Conservation (phyloP, 2,329 filamentous ascomycete genomes). For the Fonsecaea pugnacius region DNA sequence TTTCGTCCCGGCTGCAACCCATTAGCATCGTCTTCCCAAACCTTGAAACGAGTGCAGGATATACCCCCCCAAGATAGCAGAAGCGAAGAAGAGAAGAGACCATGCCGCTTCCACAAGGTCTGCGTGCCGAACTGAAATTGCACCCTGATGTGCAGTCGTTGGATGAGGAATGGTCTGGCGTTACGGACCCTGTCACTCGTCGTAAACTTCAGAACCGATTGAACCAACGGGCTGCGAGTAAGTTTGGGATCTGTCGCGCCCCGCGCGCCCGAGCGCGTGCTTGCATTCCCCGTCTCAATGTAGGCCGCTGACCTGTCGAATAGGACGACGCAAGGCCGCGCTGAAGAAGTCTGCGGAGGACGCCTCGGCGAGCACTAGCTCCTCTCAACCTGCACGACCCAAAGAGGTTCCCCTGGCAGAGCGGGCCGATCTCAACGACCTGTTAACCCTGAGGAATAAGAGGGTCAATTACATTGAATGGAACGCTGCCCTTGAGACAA, state of each 20-base stretch:
- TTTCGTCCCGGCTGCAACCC: not conserved
- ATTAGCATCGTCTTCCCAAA: not conserved
- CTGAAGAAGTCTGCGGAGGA: conserved; percentile 13
- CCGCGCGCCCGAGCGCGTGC: not conserved
- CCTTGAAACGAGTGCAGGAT: not conserved
- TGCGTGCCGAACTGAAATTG: conserved; percentile 31
- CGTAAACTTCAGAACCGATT: conserved; percentile 53
- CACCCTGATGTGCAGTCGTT: conserved; percentile 32
- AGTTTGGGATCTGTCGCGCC: not conserved
- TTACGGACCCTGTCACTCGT: conserved; percentile 48
- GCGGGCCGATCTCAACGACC: conserved; percentile 21
- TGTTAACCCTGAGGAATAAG: conserved; percentile 5
- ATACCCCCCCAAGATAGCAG: not conserved
- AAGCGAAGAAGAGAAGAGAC: not conserved
- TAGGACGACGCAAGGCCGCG: conserved; percentile 33
- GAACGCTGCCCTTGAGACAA: conserved; percentile 2
- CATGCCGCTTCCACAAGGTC: conserved; percentile 15
- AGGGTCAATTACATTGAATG: conserved; percentile 17
- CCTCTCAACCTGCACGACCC: conserved; percentile 1
- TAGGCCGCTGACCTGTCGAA: conserved; percentile 28
- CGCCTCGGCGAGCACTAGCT: conserved; percentile 6
- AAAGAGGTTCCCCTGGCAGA: conserved; percentile 9
- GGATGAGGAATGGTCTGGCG: conserved; percentile 55
- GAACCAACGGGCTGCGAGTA: conserved; percentile 48
- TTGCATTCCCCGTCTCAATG: not conserved